Base-by-base conservation (phyloP, 768 basidiomycete species). In the Russula virescens region DNA sequence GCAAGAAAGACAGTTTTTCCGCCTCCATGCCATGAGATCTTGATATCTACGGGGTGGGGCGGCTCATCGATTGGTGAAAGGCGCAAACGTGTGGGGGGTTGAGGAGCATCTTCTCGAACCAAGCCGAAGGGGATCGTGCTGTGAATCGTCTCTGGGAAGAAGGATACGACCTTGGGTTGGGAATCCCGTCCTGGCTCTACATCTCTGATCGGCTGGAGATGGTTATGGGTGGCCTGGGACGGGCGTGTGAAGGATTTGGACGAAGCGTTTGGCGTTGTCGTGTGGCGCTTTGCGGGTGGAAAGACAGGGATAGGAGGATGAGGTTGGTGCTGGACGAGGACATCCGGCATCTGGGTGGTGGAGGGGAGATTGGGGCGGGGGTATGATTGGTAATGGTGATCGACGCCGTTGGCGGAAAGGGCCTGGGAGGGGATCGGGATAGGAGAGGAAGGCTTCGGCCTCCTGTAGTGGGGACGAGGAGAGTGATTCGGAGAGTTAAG, bases 1-100 rank as follows among this genome's bases (percentile, higher is more conserved):
- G 86, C 84, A 26, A 91, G 79, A n/a, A 79, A 68, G 16, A 91
- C 88, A 18, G 79, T 76, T 65, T 78, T 82, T 3, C 82, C 83
- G 2, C 81, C 81, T 23, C 85, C 86, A 51, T 73, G 76, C 89
- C 89, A 91, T 7, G 77, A 76, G 60, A 91, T 84, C 68, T 76
- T 83, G 8, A 31, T 47, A 53, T 55, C 60, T 13, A 61, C 59
- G 26, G 58, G 66, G 31, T 68, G 60, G 31, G 64, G 58, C 7
- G 61, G 64, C 13, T 66, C 64, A 61, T 67, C 66, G 56, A 63
- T 63, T 46, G 57, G 65, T 0, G 64, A 64, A 18, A 65, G 61
- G 14, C 62, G 62, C 38, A 52, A 14, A 6, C 48, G 57, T 1
- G 57, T 55, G 35, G 53, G 68, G 5, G 64, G 68, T 21, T 66